phyloP scores from a whole-genome alignment of 1,284 basidiomycete genomes.

The Malassezia nana region DNA sequence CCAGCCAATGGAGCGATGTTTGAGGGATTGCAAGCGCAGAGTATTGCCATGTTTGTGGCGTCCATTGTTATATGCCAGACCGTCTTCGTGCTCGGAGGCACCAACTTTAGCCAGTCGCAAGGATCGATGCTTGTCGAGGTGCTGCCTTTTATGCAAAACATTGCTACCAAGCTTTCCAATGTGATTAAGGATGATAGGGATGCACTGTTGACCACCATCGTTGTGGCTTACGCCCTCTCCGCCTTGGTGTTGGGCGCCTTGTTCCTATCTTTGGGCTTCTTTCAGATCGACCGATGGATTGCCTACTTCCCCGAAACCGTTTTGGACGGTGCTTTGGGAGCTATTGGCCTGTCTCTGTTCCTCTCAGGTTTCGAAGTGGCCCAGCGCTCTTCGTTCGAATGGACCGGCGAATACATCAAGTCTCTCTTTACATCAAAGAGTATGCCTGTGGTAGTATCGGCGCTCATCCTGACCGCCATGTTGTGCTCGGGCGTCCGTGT shows the following conservation, averaged over 20 bases:
- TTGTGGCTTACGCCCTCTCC: neutral
- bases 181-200: conserved; percentile 2
- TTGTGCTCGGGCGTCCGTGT: conserved; percentile 1
- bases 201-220: neutral
- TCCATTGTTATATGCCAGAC: conserved; percentile 2
- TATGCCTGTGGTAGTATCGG: conserved; percentile 2
- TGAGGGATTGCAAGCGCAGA: conserved; percentile 1
- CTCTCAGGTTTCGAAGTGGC: conserved; percentile 5
- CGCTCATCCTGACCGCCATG: neutral
- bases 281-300: conserved; percentile 5
- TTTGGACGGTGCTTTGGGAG: conserved; percentile 8
- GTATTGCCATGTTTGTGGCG: conserved; percentile 6
- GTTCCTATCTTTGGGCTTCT: conserved; percentile 3
- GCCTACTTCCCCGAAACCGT: conserved; percentile 10
- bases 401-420: neutral
- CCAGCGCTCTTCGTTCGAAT: conserved; percentile 7
- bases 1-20: conserved; percentile 4
- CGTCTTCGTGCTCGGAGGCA: conserved; percentile 5
- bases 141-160: conserved; percentile 7
- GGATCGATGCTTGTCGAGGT: conserved; percentile 10
- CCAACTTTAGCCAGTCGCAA: conserved; percentile 6
- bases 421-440: neutral
- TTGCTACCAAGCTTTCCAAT: conserved; percentile 2
- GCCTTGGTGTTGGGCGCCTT: neutral
- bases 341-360: conserved; percentile 7